Percentiles rank a stretch among this genome's conserved stretches.
Conservation (phyloP, 2,329 filamentous ascomycete genomes). For the Nakataea oryzae region DNA sequence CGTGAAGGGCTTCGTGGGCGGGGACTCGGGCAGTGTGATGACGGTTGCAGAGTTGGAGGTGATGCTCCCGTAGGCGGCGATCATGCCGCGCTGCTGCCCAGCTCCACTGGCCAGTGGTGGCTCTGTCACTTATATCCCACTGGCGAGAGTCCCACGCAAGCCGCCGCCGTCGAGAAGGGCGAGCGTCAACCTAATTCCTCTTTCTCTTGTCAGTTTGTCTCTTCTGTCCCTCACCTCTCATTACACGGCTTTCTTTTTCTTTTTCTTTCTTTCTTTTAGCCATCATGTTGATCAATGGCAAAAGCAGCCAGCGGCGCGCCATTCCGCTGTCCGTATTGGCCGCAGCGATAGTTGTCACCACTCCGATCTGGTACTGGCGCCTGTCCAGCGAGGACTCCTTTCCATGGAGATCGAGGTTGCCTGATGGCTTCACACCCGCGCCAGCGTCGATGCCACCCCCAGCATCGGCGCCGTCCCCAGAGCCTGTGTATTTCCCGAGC, state of each 20-base stretch:
- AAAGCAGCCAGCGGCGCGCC: not conserved
- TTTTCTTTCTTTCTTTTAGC: too few species aligned
- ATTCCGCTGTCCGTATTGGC: not conserved
- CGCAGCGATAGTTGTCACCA: not conserved
- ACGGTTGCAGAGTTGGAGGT: not conserved
- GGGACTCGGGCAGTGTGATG: not conserved
- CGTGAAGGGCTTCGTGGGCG: not conserved
- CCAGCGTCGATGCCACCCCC: not conserved
- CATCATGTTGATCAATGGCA: not conserved
- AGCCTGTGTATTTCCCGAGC: not conserved
- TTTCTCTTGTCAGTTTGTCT: not conserved
- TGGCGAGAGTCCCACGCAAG: not conserved
- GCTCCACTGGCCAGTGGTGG: not conserved
- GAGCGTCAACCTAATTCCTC: not conserved
- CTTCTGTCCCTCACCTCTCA: not conserved
- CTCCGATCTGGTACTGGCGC: not conserved
- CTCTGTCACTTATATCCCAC: not conserved
- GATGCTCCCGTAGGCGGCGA: not conserved
- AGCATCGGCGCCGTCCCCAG: not conserved
- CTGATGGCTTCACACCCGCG: not conserved
- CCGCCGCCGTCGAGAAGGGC: not conserved
- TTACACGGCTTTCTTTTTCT: not conserved
- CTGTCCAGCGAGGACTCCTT: not conserved
- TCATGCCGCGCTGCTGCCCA: not conserved
- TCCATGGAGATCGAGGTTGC: not conserved